Evolutionary conservation across 495 filamentous ascomycete genomes (phyloP), one percentile per base, ranked within the genome.

Genomic region (Hypoxylon crocopeplum): DNA sequence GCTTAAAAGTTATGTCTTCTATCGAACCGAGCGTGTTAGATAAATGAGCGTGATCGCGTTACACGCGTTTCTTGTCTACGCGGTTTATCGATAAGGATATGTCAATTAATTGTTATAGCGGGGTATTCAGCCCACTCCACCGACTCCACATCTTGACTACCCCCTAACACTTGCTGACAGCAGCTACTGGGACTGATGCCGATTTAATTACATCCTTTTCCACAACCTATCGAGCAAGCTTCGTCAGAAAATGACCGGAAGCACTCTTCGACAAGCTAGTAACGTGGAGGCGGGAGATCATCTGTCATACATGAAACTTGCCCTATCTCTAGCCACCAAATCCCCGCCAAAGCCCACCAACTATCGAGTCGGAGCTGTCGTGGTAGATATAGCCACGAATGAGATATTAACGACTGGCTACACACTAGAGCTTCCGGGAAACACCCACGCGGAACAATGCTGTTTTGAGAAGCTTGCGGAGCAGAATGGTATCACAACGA

Each of bases 361-460:
- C 72, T 98, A 90, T 77, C 85, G 93, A 56, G 92, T 98, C 30
- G 94, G 94, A 52, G 94, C 94, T 5, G 66, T 97, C 37, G 76
- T 98, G 22, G 77, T 96, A 21, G 80, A 86, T 41, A 62, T 81
- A 20, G 66, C 69, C 15, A 69, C 77, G 22, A 82, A 88, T 62
- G 75, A 80, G 8, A 79, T 96, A 60, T 82, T 97, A 33, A 83
- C 89, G 1, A 93, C 90, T 1, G 92, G 93, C 44, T 97, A 93
- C 78, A 96, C 93, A 6, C 82, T 96, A 59, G 93, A 98, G 69
- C 85, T 94, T 8, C 80, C 84, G 0, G 94, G 93, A 11, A 98
- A 98, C 79, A 97, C 92, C 0, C 94, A 98, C 61, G 94, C 94
- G 4, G 94, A 98, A 65, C 92, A 98, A 77, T 91, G 86, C 77